Conservation (phyloP, 352 stramenopile species). For the Globisporangium irregulare region DNA sequence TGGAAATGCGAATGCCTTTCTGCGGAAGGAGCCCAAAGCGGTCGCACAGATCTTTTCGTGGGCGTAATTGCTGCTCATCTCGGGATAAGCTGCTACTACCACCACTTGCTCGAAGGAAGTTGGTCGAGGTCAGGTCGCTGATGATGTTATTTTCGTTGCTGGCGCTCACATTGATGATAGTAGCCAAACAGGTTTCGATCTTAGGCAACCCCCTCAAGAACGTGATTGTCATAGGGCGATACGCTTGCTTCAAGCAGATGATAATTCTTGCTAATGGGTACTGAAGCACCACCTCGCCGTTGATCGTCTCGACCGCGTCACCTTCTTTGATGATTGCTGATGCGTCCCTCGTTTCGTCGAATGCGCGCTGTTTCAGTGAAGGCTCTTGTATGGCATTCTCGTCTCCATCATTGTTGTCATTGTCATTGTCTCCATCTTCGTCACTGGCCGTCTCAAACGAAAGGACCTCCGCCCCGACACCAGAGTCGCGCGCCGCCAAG, state of each 20-base stretch:
- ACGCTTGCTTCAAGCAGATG: slow-evolving; percentile 32
- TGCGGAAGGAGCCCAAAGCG: slow-evolving; percentile 39
- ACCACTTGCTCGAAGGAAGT: not conserved
- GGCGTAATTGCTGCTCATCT: slow-evolving; percentile 13
- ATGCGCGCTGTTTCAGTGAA: not conserved
- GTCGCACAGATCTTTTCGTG: slow-evolving; percentile 38
- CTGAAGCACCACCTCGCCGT: slow-evolving; percentile 39
- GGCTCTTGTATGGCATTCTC: not conserved
- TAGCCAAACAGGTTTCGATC: slow-evolving; percentile 15
- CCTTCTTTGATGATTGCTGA: slow-evolving; percentile 11
- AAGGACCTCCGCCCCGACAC: slow-evolving; percentile 28
- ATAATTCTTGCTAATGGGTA: slow-evolving; percentile 31
- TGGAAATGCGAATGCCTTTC: slow-evolving; percentile 35
- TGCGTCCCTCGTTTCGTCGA: not conserved
- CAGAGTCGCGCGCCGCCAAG: slow-evolving; percentile 22
- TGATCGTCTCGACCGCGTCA: slow-evolving; percentile 47
- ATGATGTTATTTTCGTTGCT: not conserved
- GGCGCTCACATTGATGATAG: not conserved
- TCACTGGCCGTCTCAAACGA: slow-evolving; percentile 9
- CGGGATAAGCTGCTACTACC: not conserved
- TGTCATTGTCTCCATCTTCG: slow-evolving; percentile 8
- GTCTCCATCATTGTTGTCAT: slow-evolving; percentile 3
- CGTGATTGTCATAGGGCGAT: slow-evolving; percentile 43
- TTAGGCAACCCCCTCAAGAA: slow-evolving; percentile 39
- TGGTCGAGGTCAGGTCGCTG: not conserved